Base-by-base conservation (phyloP, 257 asterid genomes). In the Nicotiana tomentosiformis region DNA sequence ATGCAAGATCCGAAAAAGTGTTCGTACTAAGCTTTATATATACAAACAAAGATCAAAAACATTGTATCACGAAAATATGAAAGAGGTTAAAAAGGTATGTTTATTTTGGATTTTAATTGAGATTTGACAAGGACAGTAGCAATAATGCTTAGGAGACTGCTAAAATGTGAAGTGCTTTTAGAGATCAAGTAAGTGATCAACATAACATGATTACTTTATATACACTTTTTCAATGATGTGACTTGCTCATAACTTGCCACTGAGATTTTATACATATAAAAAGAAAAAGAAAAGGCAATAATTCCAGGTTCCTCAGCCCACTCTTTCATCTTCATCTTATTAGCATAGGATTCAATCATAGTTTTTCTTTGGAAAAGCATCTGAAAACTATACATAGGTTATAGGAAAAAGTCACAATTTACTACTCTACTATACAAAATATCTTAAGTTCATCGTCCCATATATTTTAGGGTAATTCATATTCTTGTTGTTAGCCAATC, bases 231-330 rank as follows among this genome's bases (percentile, higher is more conserved):
- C 51, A 65, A 17, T 60, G 72, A 78, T 51, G 78, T 12, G 78
- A 77, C 83, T 56, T 58, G 60, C 51, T 69, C 55, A 69, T 62
- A 74, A 81, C 33, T 81, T 84, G 43, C 76, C 85, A 77, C 68
- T 49, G 2, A 30, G 33, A 10, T 26, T 74, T 74, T 51, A 74
- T 6, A 74, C 39, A 74, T 51, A 74, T 4, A 49, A 70, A 39
- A 70, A n/a, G 35, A 20, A 3, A 43, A 72, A 74, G 43, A 18
- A 15, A 23, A 23, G 26, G 26, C 26, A 29, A 7, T 55, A 70
- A 70, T 51, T 49, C 78, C 26, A 56, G 56, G 51, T 46, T 74
- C 70, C 69, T 57, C 82, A 61, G 10, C 14, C 72, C 83, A 79
- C 72, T 79, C 57, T 79, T 20, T 8, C 37, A 72, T 46, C 23